These are phyloP conservation scores for Lentinula guzmanii DNA, from an alignment of 768 basidiomycete genomes.

Conservation along the genomic window DNA sequence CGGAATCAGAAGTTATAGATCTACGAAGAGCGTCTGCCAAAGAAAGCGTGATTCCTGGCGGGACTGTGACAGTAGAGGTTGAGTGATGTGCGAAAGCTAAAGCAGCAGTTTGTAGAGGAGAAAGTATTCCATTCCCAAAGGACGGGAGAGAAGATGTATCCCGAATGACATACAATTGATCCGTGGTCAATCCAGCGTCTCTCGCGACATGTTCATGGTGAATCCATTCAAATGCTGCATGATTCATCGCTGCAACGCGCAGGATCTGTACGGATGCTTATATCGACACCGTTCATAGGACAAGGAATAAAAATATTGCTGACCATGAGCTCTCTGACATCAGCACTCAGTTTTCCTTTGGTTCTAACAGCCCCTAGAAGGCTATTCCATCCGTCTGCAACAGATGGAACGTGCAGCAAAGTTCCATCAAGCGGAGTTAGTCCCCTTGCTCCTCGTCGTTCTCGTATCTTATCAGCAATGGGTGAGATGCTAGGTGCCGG, in stretches of 20 bases:
- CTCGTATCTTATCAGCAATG: slow-evolving; percentile 43
- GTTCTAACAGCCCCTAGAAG: slow-evolving; percentile 44
- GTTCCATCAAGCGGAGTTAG: slow-evolving; percentile 45
- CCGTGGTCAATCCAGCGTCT: slow-evolving; percentile 41
- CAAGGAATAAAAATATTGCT: slow-evolving; percentile 1
- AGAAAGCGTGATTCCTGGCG: slow-evolving; percentile 29
- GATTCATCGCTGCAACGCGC: slow-evolving; percentile 43
- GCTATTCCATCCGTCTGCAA: slow-evolving; percentile 46
- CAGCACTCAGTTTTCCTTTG: slow-evolving; percentile 38
- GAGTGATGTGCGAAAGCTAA: slow-evolving; percentile 55
- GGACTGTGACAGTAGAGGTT: slow-evolving; percentile 41
- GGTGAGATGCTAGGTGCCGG: slow-evolving; percentile 35
- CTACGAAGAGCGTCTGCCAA: slow-evolving; percentile 32
- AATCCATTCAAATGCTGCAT: slow-evolving; percentile 50
- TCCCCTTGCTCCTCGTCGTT: slow-evolving; percentile 41
- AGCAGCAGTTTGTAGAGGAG: slow-evolving; percentile 42
- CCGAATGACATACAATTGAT: slow-evolving; percentile 51
- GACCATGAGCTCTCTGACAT: slow-evolving; percentile 48
- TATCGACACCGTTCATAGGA: neutral
- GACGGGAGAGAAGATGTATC: slow-evolving; percentile 37
- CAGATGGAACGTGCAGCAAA: slow-evolving; percentile 40
- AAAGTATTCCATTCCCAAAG: neutral
- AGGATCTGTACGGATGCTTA: slow-evolving; percentile 30
- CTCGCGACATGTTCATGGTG: slow-evolving; percentile 49
- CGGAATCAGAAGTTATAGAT: slow-evolving; percentile 13